These are phyloP conservation scores for Geotrichum histeridarum DNA, from an alignment of 1,139 yeast genomes.

Conservation along the genomic window DNA sequence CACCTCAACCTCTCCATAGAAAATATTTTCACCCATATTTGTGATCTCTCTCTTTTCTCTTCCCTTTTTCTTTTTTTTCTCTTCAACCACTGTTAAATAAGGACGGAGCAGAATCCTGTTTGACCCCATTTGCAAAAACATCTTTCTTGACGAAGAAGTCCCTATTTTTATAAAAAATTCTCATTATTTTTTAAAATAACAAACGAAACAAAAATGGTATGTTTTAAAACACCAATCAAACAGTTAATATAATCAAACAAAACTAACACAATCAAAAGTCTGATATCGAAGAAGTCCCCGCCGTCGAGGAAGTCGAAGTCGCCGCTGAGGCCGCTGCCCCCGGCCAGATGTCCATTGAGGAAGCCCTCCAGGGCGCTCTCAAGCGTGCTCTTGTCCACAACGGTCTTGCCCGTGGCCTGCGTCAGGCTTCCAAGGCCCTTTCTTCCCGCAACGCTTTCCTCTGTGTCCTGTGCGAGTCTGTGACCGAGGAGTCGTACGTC, in stretches of 20 bases:
- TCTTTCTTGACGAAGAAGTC: constrained; percentile 23
- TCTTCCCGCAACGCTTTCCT: constrained; percentile 92
- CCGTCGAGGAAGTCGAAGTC: constrained; percentile 74
- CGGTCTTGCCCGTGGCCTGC: constrained; percentile 99
- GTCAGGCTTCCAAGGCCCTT: constrained; percentile 99
- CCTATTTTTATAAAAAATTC: constrained; percentile 7
- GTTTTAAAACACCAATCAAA: too few species aligned
- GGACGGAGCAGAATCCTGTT: constrained; percentile 24
- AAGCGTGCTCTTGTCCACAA: constrained; percentile 98
- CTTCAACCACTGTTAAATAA: constrained; percentile 11
- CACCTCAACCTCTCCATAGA: background rate
- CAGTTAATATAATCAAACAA: too few species aligned
- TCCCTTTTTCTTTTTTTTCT: background rate
- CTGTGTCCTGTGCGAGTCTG: constrained; percentile 96
- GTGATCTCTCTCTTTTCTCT: background rate
- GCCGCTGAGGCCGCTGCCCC: constrained; percentile 69
- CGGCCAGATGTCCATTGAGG: constrained; percentile 93
- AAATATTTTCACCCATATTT: constrained; percentile 4
- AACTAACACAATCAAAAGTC: constrained; percentile 31
- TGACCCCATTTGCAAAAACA: constrained; percentile 12
- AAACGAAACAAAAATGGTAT: constrained; percentile 18
- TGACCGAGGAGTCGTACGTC: constrained; percentile 94
- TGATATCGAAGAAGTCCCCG: constrained; percentile 40
- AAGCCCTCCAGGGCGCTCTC: constrained; percentile 96
- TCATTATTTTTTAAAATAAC: background rate